Conservation (phyloP, 306 rosid genomes). For the Trifolium fragiferum region DNA sequence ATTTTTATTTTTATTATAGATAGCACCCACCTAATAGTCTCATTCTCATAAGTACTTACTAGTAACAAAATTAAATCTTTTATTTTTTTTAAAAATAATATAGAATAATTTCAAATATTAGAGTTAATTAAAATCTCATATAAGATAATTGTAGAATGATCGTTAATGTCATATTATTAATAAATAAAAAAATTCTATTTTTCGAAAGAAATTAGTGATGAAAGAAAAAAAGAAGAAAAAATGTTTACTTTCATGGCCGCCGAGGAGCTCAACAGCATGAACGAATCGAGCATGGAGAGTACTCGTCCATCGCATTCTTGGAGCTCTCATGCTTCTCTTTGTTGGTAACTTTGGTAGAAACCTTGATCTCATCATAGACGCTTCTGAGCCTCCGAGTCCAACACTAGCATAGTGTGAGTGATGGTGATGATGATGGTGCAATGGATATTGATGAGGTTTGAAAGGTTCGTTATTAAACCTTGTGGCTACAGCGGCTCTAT, state of each 20-base stretch:
- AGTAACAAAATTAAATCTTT: too few species aligned
- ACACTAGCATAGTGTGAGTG: constrained; percentile 42
- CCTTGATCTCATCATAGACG: constrained; percentile 72
- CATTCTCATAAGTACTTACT: neutral
- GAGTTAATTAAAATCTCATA: too few species aligned
- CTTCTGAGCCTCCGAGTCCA: constrained; percentile 50
- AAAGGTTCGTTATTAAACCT: constrained; percentile 55
- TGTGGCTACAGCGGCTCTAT: constrained; percentile 45
- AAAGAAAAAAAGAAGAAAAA: neutral
- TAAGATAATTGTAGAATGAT: neutral
- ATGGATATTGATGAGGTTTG: constrained; percentile 58
- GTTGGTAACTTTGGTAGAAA: constrained; percentile 75
- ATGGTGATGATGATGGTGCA: constrained; percentile 68
- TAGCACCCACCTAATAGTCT: neutral
- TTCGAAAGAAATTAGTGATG: neutral
- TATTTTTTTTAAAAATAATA: too few species aligned
- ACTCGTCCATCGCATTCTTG: constrained; percentile 94
- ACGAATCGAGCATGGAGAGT: constrained; percentile 88
- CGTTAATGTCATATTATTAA: neutral
- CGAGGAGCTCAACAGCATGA: constrained; percentile 94
- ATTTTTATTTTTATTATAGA: neutral
- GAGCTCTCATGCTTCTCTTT: constrained; percentile 90
- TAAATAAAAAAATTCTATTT: neutral
- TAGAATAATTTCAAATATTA: too few species aligned
- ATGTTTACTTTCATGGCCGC: constrained; percentile 88